These are phyloP conservation scores for Metschnikowia bowlesiae DNA, from an alignment of 805 yeast genomes.

Conservation along the genomic window DNA sequence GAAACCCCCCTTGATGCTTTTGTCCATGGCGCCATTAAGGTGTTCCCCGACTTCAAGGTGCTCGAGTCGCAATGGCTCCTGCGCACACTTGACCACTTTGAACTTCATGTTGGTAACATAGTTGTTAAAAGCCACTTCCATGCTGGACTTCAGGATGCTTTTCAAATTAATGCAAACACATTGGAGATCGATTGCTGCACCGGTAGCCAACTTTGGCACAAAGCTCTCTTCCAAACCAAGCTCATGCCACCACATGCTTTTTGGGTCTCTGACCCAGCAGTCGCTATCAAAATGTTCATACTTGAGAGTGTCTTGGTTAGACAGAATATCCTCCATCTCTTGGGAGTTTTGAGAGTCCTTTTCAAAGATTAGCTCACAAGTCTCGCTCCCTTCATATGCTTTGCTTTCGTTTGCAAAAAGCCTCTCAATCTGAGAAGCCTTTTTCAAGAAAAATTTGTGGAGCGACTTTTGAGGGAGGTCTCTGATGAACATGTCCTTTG, in stretches of 20 bases:
- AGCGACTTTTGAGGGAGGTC: not conserved
- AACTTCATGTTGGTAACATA: not conserved
- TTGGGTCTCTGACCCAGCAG: not conserved
- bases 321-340: no score
- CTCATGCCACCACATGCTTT: conserved; percentile 2
- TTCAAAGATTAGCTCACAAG: not conserved
- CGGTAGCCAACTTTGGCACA: not conserved
- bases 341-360: not conserved
- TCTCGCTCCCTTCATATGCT: not conserved
- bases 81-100: not conserved
- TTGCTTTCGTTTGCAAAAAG: not conserved
- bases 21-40: not conserved
- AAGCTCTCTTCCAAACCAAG: not conserved
- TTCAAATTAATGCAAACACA: not conserved
- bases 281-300: not conserved
- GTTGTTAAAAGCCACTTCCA: not conserved
- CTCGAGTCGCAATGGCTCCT: not conserved
- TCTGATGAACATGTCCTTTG: no score
- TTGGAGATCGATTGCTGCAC: not conserved
- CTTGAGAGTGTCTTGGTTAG: not conserved
- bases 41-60: not conserved
- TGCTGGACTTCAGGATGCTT: not conserved
- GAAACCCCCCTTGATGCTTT: not conserved
- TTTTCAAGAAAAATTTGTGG: not conserved
- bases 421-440: not conserved